Conservation (phyloP, 441 rosid genomes). For the Bruguiera hainesii region DNA sequence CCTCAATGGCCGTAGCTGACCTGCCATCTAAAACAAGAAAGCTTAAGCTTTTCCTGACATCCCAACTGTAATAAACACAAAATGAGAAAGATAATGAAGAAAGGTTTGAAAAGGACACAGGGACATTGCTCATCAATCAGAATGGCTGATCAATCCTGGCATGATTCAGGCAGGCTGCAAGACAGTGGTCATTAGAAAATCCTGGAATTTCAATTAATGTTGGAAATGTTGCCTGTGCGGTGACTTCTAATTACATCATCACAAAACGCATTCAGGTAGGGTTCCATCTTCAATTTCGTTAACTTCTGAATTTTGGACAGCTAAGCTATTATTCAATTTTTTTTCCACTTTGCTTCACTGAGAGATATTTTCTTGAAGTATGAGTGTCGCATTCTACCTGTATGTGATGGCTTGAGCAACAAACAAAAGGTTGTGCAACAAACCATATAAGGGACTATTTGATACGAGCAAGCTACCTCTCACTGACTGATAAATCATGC, state of each 20-base stretch:
- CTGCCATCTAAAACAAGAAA: neutral
- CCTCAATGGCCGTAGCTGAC: constrained; percentile 6
- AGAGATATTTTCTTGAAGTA: neutral
- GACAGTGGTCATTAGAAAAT: neutral
- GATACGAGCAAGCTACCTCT: neutral
- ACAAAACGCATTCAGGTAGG: constrained; percentile 6
- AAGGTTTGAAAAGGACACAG: neutral
- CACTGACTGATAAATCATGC: neutral
- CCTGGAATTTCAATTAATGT: neutral
- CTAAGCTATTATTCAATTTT: constrained; percentile 1
- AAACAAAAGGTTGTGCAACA: neutral
- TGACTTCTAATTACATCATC: neutral
- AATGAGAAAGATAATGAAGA: constrained; percentile 1
- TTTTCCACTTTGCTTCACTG: constrained; percentile 8
- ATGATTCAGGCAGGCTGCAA: neutral
- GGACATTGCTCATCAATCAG: neutral
- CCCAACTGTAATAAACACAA: neutral
- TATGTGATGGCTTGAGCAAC: neutral
- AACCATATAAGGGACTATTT: too few species aligned
- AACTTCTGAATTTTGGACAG: neutral
- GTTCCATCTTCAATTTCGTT: constrained; percentile 9
- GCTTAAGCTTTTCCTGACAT: neutral
- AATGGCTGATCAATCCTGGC: too few species aligned
- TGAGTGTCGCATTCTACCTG: neutral
- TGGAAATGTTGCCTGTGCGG: constrained; percentile 17